Conservation (phyloP, 768 basidiomycete species). For the Tricholoma hemisulphureum region DNA sequence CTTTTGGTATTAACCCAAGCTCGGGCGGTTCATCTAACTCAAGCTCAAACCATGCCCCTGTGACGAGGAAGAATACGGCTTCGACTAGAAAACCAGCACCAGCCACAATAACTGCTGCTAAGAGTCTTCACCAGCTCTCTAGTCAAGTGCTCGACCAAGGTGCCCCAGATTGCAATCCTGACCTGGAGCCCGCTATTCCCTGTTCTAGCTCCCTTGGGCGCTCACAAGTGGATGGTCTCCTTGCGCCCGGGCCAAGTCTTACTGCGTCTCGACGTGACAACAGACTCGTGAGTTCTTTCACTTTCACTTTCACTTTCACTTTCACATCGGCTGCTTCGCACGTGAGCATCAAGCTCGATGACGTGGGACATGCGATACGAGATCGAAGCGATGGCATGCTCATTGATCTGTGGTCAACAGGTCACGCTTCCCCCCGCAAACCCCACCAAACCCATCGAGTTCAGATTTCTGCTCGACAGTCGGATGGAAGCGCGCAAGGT, state of each 20-base stretch:
- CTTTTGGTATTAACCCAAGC: constrained; percentile 8
- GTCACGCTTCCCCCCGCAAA: constrained; percentile 21
- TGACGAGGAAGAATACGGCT: background rate
- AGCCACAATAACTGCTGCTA: background rate
- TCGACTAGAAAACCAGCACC: background rate
- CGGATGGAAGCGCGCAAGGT: constrained; percentile 47
- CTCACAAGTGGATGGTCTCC: constrained; percentile 8
- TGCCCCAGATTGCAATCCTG: background rate
- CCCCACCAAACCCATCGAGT: constrained; percentile 48
- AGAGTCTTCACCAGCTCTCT: background rate
- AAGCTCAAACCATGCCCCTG: background rate
- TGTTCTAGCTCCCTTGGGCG: background rate
- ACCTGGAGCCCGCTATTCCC: too few species aligned
- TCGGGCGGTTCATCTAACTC: constrained; percentile 1
- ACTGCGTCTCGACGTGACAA: constrained; percentile 8
- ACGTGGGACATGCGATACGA: background rate
- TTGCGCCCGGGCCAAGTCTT: background rate
- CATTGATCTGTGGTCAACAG: constrained; percentile 9
- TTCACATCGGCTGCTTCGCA: background rate
- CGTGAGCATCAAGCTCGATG: constrained; percentile 9
- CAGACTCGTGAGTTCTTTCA: constrained; percentile 12
- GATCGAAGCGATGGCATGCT: constrained; percentile 7
- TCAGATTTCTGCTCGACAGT: constrained; percentile 52
- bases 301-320: background rate
- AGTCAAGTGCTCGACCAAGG: background rate